Evolutionary conservation across 176 grass and related monocot genomes (phyloP).

Genomic region (Oryza longistaminata): DNA sequence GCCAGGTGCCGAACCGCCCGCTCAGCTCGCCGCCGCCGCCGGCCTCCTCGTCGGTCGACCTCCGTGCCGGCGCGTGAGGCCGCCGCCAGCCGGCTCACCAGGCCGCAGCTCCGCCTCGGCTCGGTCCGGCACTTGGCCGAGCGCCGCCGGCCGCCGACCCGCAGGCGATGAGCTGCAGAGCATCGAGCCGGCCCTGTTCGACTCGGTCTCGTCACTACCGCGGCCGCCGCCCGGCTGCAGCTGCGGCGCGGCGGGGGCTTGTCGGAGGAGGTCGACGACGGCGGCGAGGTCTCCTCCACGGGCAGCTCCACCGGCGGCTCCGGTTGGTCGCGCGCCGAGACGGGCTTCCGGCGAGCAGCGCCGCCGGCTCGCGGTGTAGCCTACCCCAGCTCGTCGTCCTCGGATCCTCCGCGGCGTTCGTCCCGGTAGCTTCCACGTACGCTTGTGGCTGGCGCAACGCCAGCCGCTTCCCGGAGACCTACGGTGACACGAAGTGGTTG

Average conservation of each 20-base stretch:
- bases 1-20: conserved; percentile 52
- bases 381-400: conserved; percentile 55
- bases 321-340: conserved; percentile 45
- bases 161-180: conserved; percentile 95
- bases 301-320: conserved; percentile 70
- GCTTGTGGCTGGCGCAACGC: conserved; percentile 48
- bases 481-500: conserved; percentile 44
- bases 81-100: conserved; percentile 63
- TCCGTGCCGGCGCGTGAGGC: conserved; percentile 42
- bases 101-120: conserved; percentile 70
- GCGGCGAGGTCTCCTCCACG: conserved; percentile 77
- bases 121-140: conserved; percentile 43
- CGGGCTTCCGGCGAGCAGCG: conserved; percentile 40
- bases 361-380: conserved; percentile 37
- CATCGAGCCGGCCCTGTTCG: conserved; percentile 60
- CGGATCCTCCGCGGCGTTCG: conserved; percentile 46
- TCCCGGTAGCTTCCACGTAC: conserved; percentile 61
- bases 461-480: conserved; percentile 48
- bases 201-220: conserved; percentile 37
- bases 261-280: conserved; percentile 75
- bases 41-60: conserved; percentile 7
- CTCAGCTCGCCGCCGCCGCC: conserved; percentile 41
- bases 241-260: conserved; percentile 35
- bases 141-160: conserved; percentile 41
- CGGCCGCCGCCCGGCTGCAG: conserved; percentile 14